These are phyloP conservation scores for Hypoxylon fuscum DNA, from an alignment of 495 filamentous ascomycete genomes.

Conservation along the genomic window DNA sequence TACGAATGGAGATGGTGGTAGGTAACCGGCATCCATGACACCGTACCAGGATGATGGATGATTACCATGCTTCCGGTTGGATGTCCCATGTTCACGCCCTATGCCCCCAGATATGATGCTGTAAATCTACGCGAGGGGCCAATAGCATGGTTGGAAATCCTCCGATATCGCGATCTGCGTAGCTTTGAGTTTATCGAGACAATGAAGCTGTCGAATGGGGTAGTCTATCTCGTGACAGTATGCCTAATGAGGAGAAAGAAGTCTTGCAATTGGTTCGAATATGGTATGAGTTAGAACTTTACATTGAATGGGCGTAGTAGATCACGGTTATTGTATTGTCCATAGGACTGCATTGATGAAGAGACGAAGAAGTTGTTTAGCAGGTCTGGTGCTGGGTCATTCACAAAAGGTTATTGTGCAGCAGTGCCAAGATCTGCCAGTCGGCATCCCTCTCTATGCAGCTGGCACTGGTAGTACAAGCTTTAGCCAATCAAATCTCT, in stretches of 20 bases:
- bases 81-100: not conserved
- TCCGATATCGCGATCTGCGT: conserved; percentile 1
- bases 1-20: too few species aligned
- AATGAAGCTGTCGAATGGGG: not conserved
- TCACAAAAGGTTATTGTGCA: too few species aligned
- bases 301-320: not conserved
- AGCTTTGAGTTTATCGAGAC: not conserved
- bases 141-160: not conserved
- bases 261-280: not conserved
- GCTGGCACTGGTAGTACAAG: not conserved
- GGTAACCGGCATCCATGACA: too few species aligned
- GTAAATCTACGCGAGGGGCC: not conserved
- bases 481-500: not conserved
- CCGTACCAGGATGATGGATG: not conserved
- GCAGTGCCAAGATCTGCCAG: not conserved
- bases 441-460: not conserved
- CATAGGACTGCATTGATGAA: too few species aligned
- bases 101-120: not conserved
- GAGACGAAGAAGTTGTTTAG: too few species aligned
- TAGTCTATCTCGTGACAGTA: not conserved
- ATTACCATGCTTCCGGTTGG: not conserved
- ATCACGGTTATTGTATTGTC: too few species aligned
- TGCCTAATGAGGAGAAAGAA: not conserved
- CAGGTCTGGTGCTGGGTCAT: too few species aligned
- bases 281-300: not conserved